Percentiles rank a stretch among this genome's conserved stretches.
These are phyloP conservation scores for Raffaelea deltoideospora DNA, from an alignment of 2,329 filamentous ascomycete species.

Conservation along the genomic window DNA sequence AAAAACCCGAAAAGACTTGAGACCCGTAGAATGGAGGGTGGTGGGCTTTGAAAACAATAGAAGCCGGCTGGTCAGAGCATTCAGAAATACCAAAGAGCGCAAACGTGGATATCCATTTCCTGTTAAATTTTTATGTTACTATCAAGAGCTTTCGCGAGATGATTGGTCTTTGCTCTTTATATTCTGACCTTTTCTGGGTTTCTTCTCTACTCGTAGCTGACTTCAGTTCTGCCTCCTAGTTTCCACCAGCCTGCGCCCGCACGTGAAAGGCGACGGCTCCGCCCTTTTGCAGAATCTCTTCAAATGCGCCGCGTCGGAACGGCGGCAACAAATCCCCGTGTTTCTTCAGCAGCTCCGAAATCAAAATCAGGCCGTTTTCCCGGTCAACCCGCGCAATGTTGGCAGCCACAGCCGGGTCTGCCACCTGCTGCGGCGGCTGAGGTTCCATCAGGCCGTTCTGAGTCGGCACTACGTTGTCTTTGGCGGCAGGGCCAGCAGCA, in stretches of 20 bases:
- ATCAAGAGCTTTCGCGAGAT: no score
- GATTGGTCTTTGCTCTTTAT: background rate
- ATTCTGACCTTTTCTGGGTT: background rate
- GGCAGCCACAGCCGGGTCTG: conserved; percentile 25
- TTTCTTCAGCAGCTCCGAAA: conserved; percentile 36
- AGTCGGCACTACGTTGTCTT: no score
- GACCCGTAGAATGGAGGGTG: no score
- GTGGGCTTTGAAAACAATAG: no score
- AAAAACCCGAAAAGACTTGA: background rate
- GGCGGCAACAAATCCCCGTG: conserved; percentile 24
- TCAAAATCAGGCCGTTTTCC: conserved; percentile 45
- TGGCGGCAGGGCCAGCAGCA: conserved; percentile 1
- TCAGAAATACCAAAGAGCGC: no score
- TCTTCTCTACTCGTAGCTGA: no score
- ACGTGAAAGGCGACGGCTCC: conserved; percentile 24
- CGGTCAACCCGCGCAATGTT: conserved; percentile 37
- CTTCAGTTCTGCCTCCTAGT: no score
- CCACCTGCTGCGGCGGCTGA: conserved; percentile 25
- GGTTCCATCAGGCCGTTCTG: no score
- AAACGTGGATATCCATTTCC: no score
- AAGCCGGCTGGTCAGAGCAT: no score
- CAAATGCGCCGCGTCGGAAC: conserved; percentile 24
- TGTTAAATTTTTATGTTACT: no score
- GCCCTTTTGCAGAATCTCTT: conserved; percentile 33
- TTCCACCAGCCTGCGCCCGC: conserved; percentile 7